Evolutionary conservation across 2,329 filamentous ascomycete genomes (phyloP), one percentile per base, ranked within the genome.

Genomic region (Sclerotinia spermophila): DNA sequence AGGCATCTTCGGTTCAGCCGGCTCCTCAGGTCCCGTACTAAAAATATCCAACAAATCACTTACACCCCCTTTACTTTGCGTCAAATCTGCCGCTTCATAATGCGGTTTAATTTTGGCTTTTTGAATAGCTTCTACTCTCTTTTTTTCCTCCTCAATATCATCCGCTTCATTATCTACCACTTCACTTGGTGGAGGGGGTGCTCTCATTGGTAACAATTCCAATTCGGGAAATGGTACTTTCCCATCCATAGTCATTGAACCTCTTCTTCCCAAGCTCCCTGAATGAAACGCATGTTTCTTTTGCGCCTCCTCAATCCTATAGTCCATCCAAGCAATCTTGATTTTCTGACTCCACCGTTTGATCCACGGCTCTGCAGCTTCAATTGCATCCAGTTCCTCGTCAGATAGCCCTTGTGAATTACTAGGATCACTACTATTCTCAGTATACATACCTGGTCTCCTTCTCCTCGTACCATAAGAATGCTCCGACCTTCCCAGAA

Each of bases 151-250:
- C 13, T 64, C 40, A 10, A 60, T 10, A 61, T 71, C 72, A 69
- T 72, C 66, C 10, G 42, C 56, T 65, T 71, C 51, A 42, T 72
- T 45, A 30, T 70, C 45, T 53, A 70, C 68, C 33, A 74, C 61
- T n/a, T 69, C 72, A 8, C 19, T 55, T 38, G 71, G 71, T 27
- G 71, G 72, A 3, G 72, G 64, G 0, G 73, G 71, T 59, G 55
- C 55, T 24, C 64, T 45, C 45, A 76, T 61, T 10, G 75, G 74
- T 19, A 79, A 56, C 10, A 78, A 71, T 51, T 79, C 78, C 38
- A 78, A 66, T 51, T 79, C 77, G 0, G 77, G 77, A 67, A 72
- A 79, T 62, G 77, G 75, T 4, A 79, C 58, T 42, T 74, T 67
- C 10, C 73, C 72, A 10, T 73, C 73, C 27, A 74, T 55, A 65